Evolutionary conservation across 352 stramenopile genomes (phyloP), one percentile per base, ranked within the genome.

Genomic region (Phytophthora hibernalis): DNA sequence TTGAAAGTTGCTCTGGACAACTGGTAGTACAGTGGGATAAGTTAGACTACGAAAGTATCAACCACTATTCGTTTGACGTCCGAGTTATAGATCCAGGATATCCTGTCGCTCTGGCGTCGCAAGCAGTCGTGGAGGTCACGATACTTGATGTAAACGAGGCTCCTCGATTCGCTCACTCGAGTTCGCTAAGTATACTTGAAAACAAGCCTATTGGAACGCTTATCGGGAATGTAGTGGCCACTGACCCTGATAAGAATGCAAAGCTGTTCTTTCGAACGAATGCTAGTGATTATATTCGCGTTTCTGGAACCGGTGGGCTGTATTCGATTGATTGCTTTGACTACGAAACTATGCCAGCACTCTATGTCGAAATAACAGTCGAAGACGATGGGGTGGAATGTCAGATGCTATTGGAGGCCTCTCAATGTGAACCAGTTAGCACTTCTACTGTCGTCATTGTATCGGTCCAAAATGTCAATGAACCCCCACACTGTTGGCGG

Each of bases 101-200:
- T 45, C 79, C 79, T 21, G 51, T 38, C 1, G 44, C 70, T 15
- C 47, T 90, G 15, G 62, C 67, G 12, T 56, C 74, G 0, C 61
- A 72, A 26, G 61, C 64, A 20, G 15, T 43, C 2, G 67, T 90
- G 2, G 65, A 71, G 15, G 54, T 88, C 0, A 66, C 61, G 2
- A 63, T 90, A 20, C 24, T 79, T 0, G 54, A 90, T 22, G 75
- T 88, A 44, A 90, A 90, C 44, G 82, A 90, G 54, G 37, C 75
- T 0, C 75, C 82, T 12, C 33, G 52, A 12, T 80, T 88, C 49
- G 57, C 63, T 5, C 21, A 73, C 8, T 72, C 70, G n/a, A 51
- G 67, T 1, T 30, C 48, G 1, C 51, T 87, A 5, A 54, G 50
- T n/a, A 74, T 90, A 31, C 3, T 56, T 2, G 82, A 90, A 44